Percentiles rank a stretch among this genome's conserved stretches.
Evolutionary conservation across 106 monocot genomes (phyloP).

Genomic region (Alisma plantagoaquatica): DNA sequence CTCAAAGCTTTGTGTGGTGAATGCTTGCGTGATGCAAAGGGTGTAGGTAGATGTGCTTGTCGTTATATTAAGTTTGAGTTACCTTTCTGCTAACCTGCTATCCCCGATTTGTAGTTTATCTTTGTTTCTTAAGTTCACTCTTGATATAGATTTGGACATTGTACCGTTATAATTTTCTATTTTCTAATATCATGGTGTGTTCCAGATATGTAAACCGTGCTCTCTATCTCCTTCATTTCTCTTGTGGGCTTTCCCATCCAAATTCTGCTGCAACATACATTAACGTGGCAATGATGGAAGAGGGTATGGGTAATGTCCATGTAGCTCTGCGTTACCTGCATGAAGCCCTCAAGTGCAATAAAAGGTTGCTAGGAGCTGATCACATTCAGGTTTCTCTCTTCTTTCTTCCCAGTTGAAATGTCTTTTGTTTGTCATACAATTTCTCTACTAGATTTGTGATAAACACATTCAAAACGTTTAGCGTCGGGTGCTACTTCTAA

Average conservation of each 20-base stretch:
- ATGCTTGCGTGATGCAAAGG: no score
- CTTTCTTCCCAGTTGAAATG: slow-evolving; percentile 3
- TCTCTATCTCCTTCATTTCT: slow-evolving; percentile 87
- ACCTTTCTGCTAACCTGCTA: no score
- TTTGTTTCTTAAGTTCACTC: no score
- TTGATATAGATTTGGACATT: no score
- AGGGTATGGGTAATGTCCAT: slow-evolving; percentile 92
- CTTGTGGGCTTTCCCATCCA: slow-evolving; percentile 84
- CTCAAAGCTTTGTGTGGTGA: no score
- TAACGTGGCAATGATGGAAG: slow-evolving; percentile 99
- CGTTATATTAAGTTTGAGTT: slow-evolving; percentile 1
- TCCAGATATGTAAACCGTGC: slow-evolving; percentile 84
- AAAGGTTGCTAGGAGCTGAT: slow-evolving; percentile 80
- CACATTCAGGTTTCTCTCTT: slow-evolving; percentile 70
- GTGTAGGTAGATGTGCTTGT: no score
- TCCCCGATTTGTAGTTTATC: no score
- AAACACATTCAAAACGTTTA: neutral
- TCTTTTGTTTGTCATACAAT: neutral
- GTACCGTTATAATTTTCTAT: no score
- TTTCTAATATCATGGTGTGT: no score
- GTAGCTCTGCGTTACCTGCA: slow-evolving; percentile 84
- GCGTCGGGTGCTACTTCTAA: no score
- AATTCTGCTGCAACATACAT: slow-evolving; percentile 98
- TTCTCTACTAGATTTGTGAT: neutral
- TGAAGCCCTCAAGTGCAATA: slow-evolving; percentile 94